Evolutionary conservation across 768 basidiomycete genomes (phyloP), one percentile per base, ranked within the genome.

Genomic region (Boletus sensibilis): DNA sequence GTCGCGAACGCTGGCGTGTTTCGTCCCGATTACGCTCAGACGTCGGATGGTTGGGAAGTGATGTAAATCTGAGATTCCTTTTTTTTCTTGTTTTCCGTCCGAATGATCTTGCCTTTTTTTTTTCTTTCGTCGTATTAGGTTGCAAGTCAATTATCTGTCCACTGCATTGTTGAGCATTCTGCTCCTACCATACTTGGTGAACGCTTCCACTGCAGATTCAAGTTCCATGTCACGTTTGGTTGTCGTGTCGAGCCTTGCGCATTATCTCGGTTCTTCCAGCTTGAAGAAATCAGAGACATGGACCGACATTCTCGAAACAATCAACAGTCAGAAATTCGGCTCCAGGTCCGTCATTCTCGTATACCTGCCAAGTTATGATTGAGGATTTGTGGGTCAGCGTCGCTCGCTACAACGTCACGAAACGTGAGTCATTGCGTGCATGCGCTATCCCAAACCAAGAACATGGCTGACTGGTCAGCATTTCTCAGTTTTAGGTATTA

Each of bases 11-110:
- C 72, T 3, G 74, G 65, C 18, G 42, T 64, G 21, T 58, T 55
- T 2, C 18, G 12, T 0, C 9, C 6, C 1, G 52, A 53, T 4
- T 73, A 74, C 34, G 29, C 53, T 9, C 52, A 59, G 21, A 77
- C 77, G 1, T 18, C 29, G 1, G 81, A 82, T 57, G 79, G 77
- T 4, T 81, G 77, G 78, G 80, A 83, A 59, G 29, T 62, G n/a
- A 68, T 64, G 82, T 81, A 16, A 10, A 51, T 20, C 67, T 64
- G 7, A 9, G 4, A 16, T 23, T 47, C 13, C 13, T 18, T 49
- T 37, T 29, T 38, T 6, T 23, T 39, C n/a, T 42, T 18, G 3
- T 11, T 18, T 27, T 16, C n/a, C n/a, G 10, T 13, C 20, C 16
- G 47, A 40, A 18, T 33, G 35, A 44, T 16, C 16, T 35, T 50